Conservation (phyloP, 176 grass and related monocot species). For the Cymbopogon citratus region DNA sequence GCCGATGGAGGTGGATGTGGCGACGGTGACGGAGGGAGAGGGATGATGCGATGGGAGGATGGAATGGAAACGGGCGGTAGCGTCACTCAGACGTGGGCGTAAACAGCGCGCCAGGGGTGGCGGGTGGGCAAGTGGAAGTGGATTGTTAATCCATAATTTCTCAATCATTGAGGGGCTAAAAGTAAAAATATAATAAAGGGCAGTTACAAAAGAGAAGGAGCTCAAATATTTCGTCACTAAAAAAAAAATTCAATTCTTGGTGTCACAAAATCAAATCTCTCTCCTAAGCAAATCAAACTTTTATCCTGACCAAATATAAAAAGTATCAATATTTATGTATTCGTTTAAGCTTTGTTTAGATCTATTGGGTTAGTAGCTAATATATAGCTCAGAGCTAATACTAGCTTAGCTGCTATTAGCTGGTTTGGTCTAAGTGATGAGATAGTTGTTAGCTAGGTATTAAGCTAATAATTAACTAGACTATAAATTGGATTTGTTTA, state of each 20-base stretch:
- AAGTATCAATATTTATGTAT: too few species aligned
- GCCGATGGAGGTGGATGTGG: background rate
- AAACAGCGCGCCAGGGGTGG: background rate
- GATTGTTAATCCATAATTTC: background rate
- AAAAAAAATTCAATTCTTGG: too few species aligned
- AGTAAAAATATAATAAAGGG: background rate
- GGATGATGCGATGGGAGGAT: background rate
- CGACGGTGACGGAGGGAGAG: background rate
- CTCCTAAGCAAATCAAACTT: too few species aligned
- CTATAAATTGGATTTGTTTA: accelerated
- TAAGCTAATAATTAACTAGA: background rate
- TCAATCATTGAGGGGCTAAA: background rate
- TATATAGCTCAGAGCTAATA: background rate
- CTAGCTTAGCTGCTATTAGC: background rate
- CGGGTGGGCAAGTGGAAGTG: background rate
- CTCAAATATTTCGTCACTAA: too few species aligned
- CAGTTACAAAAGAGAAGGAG: too few species aligned
- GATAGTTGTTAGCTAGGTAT: background rate
- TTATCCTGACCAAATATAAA: too few species aligned
- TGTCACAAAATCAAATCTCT: too few species aligned
- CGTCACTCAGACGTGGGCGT: conserved; percentile 15
- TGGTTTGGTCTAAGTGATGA: background rate
- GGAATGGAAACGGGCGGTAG: conserved; percentile 17
- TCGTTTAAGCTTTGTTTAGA: too few species aligned
- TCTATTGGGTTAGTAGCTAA: too few species aligned